Base-by-base conservation (phyloP, 2,329 filamentous ascomycete genomes). In the Simplicillium sp. region DNA sequence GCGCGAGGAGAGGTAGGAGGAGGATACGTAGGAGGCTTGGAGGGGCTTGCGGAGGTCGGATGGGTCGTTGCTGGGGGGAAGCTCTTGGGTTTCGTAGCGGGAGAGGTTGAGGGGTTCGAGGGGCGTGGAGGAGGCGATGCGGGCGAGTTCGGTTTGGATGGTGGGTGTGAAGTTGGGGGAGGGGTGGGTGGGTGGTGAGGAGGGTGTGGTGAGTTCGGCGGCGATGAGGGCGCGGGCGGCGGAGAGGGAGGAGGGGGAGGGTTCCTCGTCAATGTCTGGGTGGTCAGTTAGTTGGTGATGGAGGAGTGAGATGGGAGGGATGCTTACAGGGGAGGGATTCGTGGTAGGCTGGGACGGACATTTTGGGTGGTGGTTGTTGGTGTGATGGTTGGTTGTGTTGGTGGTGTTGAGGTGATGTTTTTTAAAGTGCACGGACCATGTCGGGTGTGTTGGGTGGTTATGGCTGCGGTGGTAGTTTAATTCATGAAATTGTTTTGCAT, bases 191-290 rank as follows among this genome's bases (percentile, higher is more conserved):
- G 74, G 61, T 52, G 49, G 34, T 43, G 62, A 51, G 53, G 71
- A 59, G 44, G 71, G 62, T 13, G 66, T 45, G 25, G 71, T 54
- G 39, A 83, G 69, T 56, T 94, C 86, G 54, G 75, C 66, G 45
- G 71, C 58, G 51, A 96, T 82, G 48, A 90, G 77, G 47, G 76
- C 66, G 59, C 79, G 70, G 43, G 87, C 87, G 46, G 78, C 73
- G 42, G 71, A 65, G 54, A 85, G 78, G 53, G 80, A 76, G 38
- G 67, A 50, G 15, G 72, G 58, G 6, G 82, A 81, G 33, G 84
- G 83, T 40, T 83, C 76, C 14, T 70, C 55, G 65, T 98, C 90
- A 60, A 97, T 83, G 65, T 95, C 87, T 94, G 60, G 25, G 38
- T 31, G 28, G 34, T 40, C 40, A 40, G 49, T 52, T 57, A 54